phyloP scores from a whole-genome alignment of 179 eudicot species.

The Vitellaria paradoxa region DNA sequence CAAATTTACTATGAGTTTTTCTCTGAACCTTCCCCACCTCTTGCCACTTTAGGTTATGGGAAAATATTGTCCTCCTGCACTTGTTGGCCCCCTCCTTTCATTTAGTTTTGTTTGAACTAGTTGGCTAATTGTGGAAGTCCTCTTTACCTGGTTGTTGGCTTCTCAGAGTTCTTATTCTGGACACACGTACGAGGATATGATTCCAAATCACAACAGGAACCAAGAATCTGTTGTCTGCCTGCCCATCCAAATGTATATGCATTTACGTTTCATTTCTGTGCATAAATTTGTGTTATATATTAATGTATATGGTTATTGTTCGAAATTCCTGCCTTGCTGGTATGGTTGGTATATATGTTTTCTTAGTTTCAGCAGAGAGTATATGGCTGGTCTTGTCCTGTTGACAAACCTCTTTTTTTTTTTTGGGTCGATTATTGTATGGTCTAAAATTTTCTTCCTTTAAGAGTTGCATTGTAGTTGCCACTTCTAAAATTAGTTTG shows the following conservation, averaged over 20 bases:
- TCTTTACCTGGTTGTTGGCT: not conserved
- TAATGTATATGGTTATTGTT: too few species aligned
- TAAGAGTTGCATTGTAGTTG: not conserved
- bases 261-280: too few species aligned
- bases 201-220: too few species aligned
- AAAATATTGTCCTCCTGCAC: not conserved
- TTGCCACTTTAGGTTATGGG: too few species aligned
- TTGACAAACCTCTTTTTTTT: not conserved
- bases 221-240: too few species aligned
- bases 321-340: too few species aligned
- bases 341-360: not conserved
- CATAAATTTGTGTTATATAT: too few species aligned
- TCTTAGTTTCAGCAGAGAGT: not conserved
- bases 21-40: not conserved
- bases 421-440: not conserved
- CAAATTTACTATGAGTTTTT: not conserved
- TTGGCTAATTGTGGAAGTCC: not conserved
- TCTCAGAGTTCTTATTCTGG: not conserved
- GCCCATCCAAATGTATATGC: too few species aligned
- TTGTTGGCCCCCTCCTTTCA: not conserved
- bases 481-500: not conserved
- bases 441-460: not conserved
- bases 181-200: not conserved
- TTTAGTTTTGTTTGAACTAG: not conserved
- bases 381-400: slow-evolving; percentile 2